Percentiles rank a stretch among this genome's conserved stretches.
Evolutionary conservation across 306 rosid species (phyloP).

Genomic region (Casuarina equisetifolia): DNA sequence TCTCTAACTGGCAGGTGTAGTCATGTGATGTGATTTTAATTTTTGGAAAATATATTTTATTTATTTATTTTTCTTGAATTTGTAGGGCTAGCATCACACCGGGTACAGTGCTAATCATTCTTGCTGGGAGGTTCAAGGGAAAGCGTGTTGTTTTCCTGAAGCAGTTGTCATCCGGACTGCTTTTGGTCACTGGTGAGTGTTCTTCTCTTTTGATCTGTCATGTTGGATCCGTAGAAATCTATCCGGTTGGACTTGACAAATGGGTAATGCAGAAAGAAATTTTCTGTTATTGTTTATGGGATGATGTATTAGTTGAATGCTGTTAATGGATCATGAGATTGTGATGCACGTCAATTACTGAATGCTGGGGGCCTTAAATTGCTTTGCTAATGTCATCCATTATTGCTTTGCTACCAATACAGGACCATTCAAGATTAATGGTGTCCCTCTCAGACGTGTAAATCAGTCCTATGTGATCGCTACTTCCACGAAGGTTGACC

Average conservation of each 20-base stretch:
- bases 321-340: background rate
- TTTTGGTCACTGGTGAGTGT: slow-evolving; percentile 62
- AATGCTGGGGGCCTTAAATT: background rate
- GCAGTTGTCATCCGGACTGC: slow-evolving; percentile 75
- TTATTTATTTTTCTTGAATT: background rate
- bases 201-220: background rate
- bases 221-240: no score
- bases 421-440: slow-evolving; percentile 72
- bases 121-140: slow-evolving; percentile 76
- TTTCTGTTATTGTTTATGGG: background rate
- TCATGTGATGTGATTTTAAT: background rate
- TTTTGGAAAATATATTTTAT: background rate
- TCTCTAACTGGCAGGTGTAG: background rate
- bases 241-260: background rate
- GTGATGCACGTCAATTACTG: background rate
- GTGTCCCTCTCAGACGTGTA: slow-evolving; percentile 75
- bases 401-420: background rate
- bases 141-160: slow-evolving; percentile 69
- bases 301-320: background rate
- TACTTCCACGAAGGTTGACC: slow-evolving; percentile 66
- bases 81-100: slow-evolving; percentile 65
- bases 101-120: slow-evolving; percentile 62
- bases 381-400: background rate
- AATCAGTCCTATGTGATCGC: slow-evolving; percentile 63
- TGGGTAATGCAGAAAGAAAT: background rate